These are phyloP conservation scores for Euphorbia lathyris DNA, from an alignment of 345 rosid species.

Conservation along the genomic window DNA sequence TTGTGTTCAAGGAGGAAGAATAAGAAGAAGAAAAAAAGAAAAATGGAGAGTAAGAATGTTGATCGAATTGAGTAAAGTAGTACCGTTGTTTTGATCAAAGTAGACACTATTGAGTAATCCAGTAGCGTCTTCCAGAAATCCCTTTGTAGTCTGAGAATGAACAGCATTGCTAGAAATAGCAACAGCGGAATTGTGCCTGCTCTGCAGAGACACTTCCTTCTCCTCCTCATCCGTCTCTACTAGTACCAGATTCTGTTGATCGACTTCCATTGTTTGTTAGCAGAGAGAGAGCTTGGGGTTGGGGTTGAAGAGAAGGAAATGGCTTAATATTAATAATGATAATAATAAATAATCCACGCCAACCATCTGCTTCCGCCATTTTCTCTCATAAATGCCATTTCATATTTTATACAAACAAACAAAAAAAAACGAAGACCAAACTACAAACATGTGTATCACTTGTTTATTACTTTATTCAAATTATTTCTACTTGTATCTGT, in stretches of 20 bases:
- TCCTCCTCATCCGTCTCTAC: constrained; percentile 15
- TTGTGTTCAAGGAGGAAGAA: neutral
- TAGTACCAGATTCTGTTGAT: neutral
- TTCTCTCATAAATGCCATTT: no score
- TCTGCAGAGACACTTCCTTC: constrained; percentile 10
- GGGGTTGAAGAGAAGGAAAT: neutral
- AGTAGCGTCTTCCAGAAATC: no score
- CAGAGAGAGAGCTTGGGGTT: neutral
- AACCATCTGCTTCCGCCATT: no score
- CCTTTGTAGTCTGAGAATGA: no score
- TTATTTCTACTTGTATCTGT: no score
- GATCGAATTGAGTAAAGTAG: neutral
- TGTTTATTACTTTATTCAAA: no score
- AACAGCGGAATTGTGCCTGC: neutral
- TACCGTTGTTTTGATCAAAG: constrained; percentile 35
- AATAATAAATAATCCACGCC: no score
- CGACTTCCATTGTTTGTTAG: no score
- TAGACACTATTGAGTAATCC: constrained; percentile 13
- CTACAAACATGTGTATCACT: no score
- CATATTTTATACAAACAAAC: no score
- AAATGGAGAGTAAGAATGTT: neutral
- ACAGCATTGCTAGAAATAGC: neutral
- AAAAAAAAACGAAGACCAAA: no score
- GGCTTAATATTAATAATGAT: no score
- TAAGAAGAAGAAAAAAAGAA: neutral